Conservation (phyloP, 179 eudicot species). For the Patellifolia procumbens region DNA sequence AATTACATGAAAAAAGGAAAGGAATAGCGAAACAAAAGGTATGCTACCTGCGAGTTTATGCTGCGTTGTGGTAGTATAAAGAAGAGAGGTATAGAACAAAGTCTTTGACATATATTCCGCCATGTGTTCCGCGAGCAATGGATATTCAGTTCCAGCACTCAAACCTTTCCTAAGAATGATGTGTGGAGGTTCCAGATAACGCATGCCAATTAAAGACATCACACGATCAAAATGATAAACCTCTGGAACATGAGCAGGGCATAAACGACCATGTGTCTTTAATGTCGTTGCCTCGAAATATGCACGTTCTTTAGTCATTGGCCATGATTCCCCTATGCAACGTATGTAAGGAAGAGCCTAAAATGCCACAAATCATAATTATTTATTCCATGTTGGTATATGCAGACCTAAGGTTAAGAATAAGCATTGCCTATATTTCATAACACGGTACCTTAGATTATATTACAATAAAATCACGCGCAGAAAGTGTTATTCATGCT, state of each 20-base stretch:
- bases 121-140: conserved; percentile 79
- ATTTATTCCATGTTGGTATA: no score
- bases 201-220: conserved; percentile 96
- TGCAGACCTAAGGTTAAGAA: no score
- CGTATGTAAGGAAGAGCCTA: conserved; percentile 96
- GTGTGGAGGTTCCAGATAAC: conserved; percentile 95
- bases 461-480: no score
- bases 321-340: conserved; percentile 96
- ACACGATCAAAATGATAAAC: conserved; percentile 86
- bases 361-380: not conserved
- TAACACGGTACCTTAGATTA: no score
- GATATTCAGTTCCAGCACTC: conserved; percentile 88
- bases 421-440: no score
- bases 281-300: conserved; percentile 78
- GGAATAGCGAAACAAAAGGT: not conserved
- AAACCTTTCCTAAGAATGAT: conserved; percentile 90
- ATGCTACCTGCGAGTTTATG: conserved; percentile 47
- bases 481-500: no score
- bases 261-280: conserved; percentile 67
- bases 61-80: conserved; percentile 66
- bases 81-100: conserved; percentile 87
- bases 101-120: conserved; percentile 84
- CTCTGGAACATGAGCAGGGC: conserved; percentile 89
- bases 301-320: conserved; percentile 89
- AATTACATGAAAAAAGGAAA: not conserved